Percentiles rank a stretch among this genome's conserved stretches.
Evolutionary conservation across 2,329 filamentous ascomycete species (phyloP).

Genomic region (Gnomoniopsis smithogilvyi): DNA sequence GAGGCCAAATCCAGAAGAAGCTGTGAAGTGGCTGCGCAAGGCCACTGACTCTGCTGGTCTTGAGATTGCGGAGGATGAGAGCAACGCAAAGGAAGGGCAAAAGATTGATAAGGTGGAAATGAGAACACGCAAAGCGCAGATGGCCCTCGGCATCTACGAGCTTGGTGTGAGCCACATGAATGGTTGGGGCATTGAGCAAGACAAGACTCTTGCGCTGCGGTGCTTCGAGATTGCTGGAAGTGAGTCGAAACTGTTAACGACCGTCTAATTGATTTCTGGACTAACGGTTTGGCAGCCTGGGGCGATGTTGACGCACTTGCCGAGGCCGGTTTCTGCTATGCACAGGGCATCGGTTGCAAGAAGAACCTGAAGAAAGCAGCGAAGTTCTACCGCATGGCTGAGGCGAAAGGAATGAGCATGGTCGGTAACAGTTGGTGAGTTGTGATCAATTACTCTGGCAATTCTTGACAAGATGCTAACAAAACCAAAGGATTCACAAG

Average conservation of each 20-base stretch:
- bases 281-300: slow-evolving; percentile 57
- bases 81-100: slow-evolving; percentile 60
- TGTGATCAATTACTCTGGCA: slow-evolving; percentile 1
- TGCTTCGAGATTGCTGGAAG: slow-evolving; percentile 96
- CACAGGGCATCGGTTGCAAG: slow-evolving; percentile 88
- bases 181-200: slow-evolving; percentile 94
- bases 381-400: slow-evolving; percentile 84
- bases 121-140: slow-evolving; percentile 86
- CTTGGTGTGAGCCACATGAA: slow-evolving; percentile 96
- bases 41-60: slow-evolving; percentile 81
- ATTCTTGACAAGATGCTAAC: slow-evolving; percentile 12
- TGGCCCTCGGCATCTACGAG: slow-evolving; percentile 94
- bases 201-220: slow-evolving; percentile 79
- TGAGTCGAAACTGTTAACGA: slow-evolving; percentile 37
- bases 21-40: slow-evolving; percentile 86
- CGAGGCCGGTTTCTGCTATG: slow-evolving; percentile 95
- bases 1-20: slow-evolving; percentile 85
- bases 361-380: slow-evolving; percentile 96
- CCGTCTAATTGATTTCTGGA: slow-evolving; percentile 19
- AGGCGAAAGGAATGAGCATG: slow-evolving; percentile 94
- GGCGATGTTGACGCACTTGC: slow-evolving; percentile 91
- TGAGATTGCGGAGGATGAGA: slow-evolving; percentile 81
- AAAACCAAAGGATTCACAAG: slow-evolving; percentile 79
- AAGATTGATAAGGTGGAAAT: slow-evolving; percentile 64
- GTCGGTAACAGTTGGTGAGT: slow-evolving; percentile 96